Evolutionary conservation across 805 yeast species (phyloP).

Genomic region (Cyberlindnera euphorbiiphila): DNA sequence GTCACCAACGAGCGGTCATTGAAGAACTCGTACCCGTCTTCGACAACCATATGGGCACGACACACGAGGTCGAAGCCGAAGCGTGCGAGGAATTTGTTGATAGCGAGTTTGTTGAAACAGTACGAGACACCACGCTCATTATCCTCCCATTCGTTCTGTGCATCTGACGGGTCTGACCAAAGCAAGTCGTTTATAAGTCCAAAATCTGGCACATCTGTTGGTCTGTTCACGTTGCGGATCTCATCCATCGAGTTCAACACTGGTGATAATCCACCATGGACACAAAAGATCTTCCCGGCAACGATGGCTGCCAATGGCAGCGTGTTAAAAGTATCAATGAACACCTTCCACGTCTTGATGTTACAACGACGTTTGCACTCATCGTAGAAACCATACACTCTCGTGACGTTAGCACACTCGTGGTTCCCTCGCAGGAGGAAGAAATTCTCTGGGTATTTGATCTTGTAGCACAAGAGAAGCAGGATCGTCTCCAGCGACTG

Average conservation of each 20-base stretch:
- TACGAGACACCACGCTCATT: constrained; percentile 97
- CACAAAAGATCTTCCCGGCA: constrained; percentile 90
- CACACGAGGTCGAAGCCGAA: constrained; percentile 82
- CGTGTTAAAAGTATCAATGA: constrained; percentile 94
- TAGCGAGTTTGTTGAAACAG: constrained; percentile 82
- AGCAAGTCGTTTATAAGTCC: constrained; percentile 96
- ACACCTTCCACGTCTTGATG: constrained; percentile 89
- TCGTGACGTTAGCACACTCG: constrained; percentile 89
- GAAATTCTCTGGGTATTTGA: constrained; percentile 86
- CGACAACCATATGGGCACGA: constrained; percentile 93
- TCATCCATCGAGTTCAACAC: constrained; percentile 73
- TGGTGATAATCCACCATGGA: constrained; percentile 94
- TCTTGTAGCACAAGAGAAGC: constrained; percentile 70
- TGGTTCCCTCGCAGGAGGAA: constrained; percentile 90
- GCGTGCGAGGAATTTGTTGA: constrained; percentile 65
- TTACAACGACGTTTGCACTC: constrained; percentile 88
- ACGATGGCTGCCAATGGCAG: constrained; percentile 84
- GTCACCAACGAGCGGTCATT: constrained; percentile 86
- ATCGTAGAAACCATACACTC: constrained; percentile 94
- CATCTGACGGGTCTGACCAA: constrained; percentile 88
- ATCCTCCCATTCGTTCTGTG: constrained; percentile 75
- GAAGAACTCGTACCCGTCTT: constrained; percentile 95
- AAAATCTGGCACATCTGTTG: constrained; percentile 96
- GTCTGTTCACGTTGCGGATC: constrained; percentile 77
- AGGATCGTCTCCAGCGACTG: constrained; percentile 85